phyloP scores from a whole-genome alignment of 257 asterid genomes.

The Primulina tabacum region DNA sequence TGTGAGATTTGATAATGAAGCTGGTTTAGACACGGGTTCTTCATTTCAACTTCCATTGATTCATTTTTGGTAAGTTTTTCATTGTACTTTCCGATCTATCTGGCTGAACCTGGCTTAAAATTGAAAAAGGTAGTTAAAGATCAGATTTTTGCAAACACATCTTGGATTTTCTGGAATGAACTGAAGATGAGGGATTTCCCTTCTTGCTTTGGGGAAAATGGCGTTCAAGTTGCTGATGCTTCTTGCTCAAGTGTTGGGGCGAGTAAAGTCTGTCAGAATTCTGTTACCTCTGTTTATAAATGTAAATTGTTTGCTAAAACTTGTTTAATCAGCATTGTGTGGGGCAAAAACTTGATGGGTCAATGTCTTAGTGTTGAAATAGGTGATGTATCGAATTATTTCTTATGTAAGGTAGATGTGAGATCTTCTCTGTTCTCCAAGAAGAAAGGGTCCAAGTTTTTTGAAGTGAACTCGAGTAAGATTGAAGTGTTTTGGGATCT shows the following conservation, averaged over 20 bases:
- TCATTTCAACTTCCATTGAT: neutral
- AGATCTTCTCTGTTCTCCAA: constrained; percentile 44
- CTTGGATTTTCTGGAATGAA: neutral
- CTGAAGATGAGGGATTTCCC: constrained; percentile 47
- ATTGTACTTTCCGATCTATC: neutral
- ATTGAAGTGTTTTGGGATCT: constrained; percentile 44
- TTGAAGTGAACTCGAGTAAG: constrained; percentile 28
- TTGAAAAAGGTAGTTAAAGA: neutral
- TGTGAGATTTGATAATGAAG: neutral
- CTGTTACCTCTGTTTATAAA: constrained; percentile 30
- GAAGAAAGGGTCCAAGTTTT: constrained; percentile 42
- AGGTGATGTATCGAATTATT: constrained; percentile 31
- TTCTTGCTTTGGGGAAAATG: constrained; percentile 50
- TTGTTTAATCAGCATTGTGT: constrained; percentile 36
- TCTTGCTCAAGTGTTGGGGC: constrained; percentile 23
- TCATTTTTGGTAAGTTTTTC: neutral
- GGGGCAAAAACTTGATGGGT: constrained; percentile 50
- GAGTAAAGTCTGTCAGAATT: constrained; percentile 29
- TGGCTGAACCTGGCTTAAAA: neutral
- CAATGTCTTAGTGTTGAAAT: constrained; percentile 39
- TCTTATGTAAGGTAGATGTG: constrained; percentile 38
- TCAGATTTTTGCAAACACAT: neutral
- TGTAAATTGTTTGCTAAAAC: constrained; percentile 38
- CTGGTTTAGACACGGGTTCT: neutral
- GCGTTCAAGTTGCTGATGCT: constrained; percentile 43